Base-by-base conservation (phyloP, 257 asterid genomes). In the Voacanga thouarsii region DNA sequence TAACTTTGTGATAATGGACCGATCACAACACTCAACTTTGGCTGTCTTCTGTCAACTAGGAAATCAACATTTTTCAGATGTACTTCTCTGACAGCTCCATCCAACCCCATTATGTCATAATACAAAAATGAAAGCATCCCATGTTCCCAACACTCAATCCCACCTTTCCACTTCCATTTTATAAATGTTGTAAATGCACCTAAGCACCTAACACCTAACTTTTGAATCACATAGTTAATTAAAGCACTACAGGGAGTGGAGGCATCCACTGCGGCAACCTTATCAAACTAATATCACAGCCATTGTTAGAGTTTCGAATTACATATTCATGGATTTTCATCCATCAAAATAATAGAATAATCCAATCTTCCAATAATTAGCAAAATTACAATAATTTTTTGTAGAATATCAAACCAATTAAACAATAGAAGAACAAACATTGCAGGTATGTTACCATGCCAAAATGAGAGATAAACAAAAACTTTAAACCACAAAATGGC, bases 401-500 rank as follows among this genome's bases (percentile, higher is more conserved):
- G 24, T 2, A 66, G 33, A 33, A 6, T 26, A 16, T 33, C 37
- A 33, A 33, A 37, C 26, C 49, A 66, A 72, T 23, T 67, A 51
- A 53, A 28, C 23, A 68, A 47, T 49, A 71, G 41, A 43, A n/a
- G 1, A 16, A 30, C 23, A 33, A 66, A 37, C 45, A 65, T 12
- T 18, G 2, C 47, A 65, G 5, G 23, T 14, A 6, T 24, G 41
- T 26, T 23, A 2, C 59, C 39, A 12, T 57, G 64, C 8, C 63
- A 4, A 33, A 10, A 47, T 21, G 16, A 37, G 50, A 41, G 21
- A 60, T 1, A 26, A 70, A 65, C 12, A 72, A 51, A 16, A 18
- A 19, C 8, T 14, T 6, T 12, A 16, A 30, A 84, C 97, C 95
- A 88, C 37, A 85, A 82, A 75, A 80, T 83, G 75, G 96, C 96